Base-by-base conservation (phyloP, 805 yeast species). In the Pichia nakasei region DNA sequence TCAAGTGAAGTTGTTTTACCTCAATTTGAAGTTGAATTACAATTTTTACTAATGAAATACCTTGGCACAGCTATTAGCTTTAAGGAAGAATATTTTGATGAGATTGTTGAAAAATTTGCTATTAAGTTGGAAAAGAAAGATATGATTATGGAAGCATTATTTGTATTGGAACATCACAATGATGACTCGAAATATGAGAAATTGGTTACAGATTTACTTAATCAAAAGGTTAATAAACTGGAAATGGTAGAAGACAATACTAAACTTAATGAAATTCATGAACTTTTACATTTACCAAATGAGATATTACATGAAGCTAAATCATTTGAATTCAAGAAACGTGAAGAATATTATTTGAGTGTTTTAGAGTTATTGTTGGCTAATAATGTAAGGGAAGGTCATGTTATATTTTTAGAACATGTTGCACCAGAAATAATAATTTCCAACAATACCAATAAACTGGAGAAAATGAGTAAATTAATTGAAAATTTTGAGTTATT, bases 341-440 rank as follows among this genome's bases (percentile, higher is more conserved):
- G 55, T 9, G 77, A 73, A 3, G 73, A 82, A 40, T 72, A 67
- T 51, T 68, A 79, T 63, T 66, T 72, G 15, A 87, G 86, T 52
- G 78, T 80, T 1, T 66, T 70, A 38, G 75, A 80, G 24, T 70
- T 82, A 38, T 61, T 86, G 1, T 69, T 67, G 12, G 95, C 95
- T 0, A 68, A 66, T 11, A 59, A 72, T 40, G 75, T 75, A 66
- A 67, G 62, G 0, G 78, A 75, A 34, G 95, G 96, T 0, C 93
- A 85, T 54, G 57, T 63, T 2, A 63, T 76, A 1, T 61, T 85
- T 4, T 52, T 80, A 9, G 56, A 65, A 1, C 58, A 68, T 3
- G 82, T 87, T 26, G 97, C 91, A 0, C 97, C 97, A 9, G 59
- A 62, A 13, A 73, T 81, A 3, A 75, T 89, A 1, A 72, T 80